Percentiles rank a stretch among this genome's conserved stretches.
These are phyloP conservation scores for Adansonia digitata DNA, from an alignment of 345 rosid species.

Conservation along the genomic window DNA sequence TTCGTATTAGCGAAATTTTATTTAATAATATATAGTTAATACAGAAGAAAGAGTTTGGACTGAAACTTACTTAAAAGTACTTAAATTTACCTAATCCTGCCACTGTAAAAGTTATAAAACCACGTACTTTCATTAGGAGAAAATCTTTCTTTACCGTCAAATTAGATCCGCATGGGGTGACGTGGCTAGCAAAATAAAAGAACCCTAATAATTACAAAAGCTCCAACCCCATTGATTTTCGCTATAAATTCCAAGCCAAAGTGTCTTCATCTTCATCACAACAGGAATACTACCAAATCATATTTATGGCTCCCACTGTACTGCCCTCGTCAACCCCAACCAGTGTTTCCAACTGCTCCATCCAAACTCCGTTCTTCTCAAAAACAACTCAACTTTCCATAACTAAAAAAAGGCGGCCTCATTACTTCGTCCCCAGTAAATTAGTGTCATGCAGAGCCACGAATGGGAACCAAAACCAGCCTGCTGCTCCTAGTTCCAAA, in stretches of 20 bases:
- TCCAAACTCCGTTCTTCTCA: constrained; percentile 12
- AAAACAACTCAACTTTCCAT: background rate
- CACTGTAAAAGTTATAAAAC: too few species aligned
- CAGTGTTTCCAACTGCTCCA: background rate
- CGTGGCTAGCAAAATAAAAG: background rate
- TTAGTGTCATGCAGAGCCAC: constrained; percentile 25
- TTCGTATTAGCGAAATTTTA: too few species aligned
- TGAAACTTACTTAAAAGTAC: too few species aligned
- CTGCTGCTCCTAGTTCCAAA: too few species aligned
- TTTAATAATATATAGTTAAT: too few species aligned
- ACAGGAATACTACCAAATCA: background rate
- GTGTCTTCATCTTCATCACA: background rate
- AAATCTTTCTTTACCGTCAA: too few species aligned
- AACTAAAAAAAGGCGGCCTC: constrained; percentile 2
- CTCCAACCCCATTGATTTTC: background rate
- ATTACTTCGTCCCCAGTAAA: background rate
- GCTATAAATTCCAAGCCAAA: background rate
- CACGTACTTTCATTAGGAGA: too few species aligned
- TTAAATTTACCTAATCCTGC: too few species aligned
- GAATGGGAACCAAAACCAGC: constrained; percentile 7
- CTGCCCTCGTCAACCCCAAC: background rate
- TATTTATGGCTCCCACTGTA: background rate
- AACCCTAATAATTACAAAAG: background rate
- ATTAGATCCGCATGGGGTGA: too few species aligned
- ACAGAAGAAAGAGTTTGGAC: too few species aligned